phyloP scores from a whole-genome alignment of 176 grass and related monocot genomes.

The Paspalum notatum region DNA sequence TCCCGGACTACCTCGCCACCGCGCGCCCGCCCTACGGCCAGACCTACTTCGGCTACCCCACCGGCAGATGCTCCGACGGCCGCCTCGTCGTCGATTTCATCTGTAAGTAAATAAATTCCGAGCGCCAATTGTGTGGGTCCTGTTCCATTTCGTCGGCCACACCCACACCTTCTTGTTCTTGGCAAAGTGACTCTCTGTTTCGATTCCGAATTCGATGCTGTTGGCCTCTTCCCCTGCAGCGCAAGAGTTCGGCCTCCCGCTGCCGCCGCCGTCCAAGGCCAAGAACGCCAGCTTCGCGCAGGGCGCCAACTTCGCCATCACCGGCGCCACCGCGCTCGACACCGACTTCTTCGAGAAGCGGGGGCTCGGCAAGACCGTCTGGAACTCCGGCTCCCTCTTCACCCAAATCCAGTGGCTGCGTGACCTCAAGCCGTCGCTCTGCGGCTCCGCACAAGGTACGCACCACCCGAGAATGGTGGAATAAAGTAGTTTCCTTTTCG shows the following conservation, averaged over 20 bases:
- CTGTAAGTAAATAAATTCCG: conserved; percentile 34
- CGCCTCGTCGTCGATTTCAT: conserved; percentile 77
- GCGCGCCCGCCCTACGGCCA: conserved; percentile 56
- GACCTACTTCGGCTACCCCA: conserved; percentile 61
- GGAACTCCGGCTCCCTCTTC: conserved; percentile 77
- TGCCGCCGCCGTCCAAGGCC: conserved; percentile 75
- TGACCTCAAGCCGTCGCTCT: conserved; percentile 72
- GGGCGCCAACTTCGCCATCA: conserved; percentile 90
- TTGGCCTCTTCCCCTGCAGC: conserved; percentile 33
- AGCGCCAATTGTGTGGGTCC: background rate
- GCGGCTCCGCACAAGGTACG: conserved; percentile 57
- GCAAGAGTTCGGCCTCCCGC: conserved; percentile 70
- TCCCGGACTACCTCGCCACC: conserved; percentile 58
- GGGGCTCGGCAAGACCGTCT: conserved; percentile 63
- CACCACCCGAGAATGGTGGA: background rate
- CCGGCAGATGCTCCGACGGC: conserved; percentile 71
- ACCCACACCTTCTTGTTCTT: background rate
- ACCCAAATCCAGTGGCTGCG: conserved; percentile 91
- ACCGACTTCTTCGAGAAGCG: conserved; percentile 70
- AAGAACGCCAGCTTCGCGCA: conserved; percentile 63
- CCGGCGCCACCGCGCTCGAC: conserved; percentile 77
- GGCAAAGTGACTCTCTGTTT: background rate
- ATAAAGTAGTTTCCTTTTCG: conserved; percentile 6
- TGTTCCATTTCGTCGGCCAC: background rate
- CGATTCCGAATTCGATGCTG: conserved; percentile 15